Evolutionary conservation across 2,329 filamentous ascomycete species (phyloP).

Genomic region (Didymella sp.): DNA sequence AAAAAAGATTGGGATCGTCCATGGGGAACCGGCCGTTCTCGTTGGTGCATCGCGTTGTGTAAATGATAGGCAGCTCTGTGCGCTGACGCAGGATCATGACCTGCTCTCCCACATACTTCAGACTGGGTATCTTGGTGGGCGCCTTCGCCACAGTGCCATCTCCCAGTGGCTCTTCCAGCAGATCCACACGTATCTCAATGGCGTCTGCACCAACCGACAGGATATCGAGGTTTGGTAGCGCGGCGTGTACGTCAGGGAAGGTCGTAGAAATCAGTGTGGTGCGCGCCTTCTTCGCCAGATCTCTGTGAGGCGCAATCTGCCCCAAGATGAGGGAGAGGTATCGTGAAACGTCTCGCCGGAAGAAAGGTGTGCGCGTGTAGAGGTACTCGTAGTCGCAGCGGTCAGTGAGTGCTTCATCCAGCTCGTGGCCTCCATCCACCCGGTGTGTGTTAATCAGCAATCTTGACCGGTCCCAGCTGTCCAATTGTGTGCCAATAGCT

Average conservation of each 20-base stretch:
- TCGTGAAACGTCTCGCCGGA: conserved; percentile 76
- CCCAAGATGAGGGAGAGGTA: conserved; percentile 82
- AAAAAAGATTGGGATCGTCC: conserved; percentile 77
- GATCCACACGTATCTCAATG: conserved; percentile 82
- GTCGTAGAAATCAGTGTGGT: conserved; percentile 89
- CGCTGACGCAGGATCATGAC: conserved; percentile 83
- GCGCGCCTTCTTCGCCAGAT: conserved; percentile 76
- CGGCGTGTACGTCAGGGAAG: conserved; percentile 83
- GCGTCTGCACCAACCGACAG: conserved; percentile 86
- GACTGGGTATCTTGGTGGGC: conserved; percentile 73
- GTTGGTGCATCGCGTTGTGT: conserved; percentile 80
- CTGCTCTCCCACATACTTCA: conserved; percentile 86
- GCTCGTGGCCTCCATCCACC: conserved; percentile 67
- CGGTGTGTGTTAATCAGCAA: conserved; percentile 80
- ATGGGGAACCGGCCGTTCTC: conserved; percentile 88
- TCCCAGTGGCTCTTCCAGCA: conserved; percentile 73
- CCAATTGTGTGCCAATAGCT: conserved; percentile 65
- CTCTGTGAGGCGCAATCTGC: conserved; percentile 78
- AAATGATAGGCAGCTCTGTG: conserved; percentile 88
- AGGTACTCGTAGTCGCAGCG: conserved; percentile 86
- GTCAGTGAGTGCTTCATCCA: conserved; percentile 69
- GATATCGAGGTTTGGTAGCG: conserved; percentile 84
- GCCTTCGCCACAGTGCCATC: conserved; percentile 67
- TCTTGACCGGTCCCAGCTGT: conserved; percentile 64
- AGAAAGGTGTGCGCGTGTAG: conserved; percentile 75